These are phyloP conservation scores for Tetracentron sinense DNA, from an alignment of 164 flowering plant species.

Conservation along the genomic window DNA sequence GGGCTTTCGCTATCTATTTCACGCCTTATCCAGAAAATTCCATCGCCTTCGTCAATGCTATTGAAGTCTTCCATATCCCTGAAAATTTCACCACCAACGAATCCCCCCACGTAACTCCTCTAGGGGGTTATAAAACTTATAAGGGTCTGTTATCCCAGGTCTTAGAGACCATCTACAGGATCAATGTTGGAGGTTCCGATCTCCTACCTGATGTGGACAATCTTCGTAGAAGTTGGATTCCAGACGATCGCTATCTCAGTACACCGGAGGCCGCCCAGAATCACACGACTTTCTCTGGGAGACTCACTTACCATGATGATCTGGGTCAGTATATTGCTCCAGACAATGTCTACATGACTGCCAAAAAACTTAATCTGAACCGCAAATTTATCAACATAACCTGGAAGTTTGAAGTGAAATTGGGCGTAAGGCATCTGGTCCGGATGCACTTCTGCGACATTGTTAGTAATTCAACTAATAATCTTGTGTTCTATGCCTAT, in stretches of 20 bases:
- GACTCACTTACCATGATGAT: conserved; percentile 1
- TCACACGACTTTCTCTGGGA: not conserved
- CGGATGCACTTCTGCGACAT: conserved; percentile 47
- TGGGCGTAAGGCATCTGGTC: conserved; percentile 21
- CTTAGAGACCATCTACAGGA: conserved; percentile 27
- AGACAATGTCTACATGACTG: conserved; percentile 35
- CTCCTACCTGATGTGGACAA: conserved; percentile 20
- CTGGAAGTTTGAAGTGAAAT: conserved; percentile 37
- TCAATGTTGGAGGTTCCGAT: conserved; percentile 36
- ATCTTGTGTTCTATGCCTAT: conserved; percentile 21
- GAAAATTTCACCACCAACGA: conserved; percentile 8
- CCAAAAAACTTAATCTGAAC: conserved; percentile 22
- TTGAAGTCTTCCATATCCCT: conserved; percentile 30
- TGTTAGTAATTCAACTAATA: not conserved
- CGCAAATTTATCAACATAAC: conserved; percentile 21
- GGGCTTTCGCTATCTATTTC: conserved; percentile 21
- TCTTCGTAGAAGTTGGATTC: conserved; percentile 32
- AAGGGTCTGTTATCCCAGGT: conserved; percentile 11
- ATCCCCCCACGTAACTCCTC: not conserved
- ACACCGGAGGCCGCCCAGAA: conserved; percentile 15
- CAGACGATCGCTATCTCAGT: conserved; percentile 27
- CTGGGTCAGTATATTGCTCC: conserved; percentile 32
- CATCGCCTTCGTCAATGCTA: conserved; percentile 40
- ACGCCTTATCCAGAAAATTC: conserved; percentile 18
- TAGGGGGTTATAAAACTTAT: not conserved